Percentiles rank a stretch among this genome's conserved stretches.
These are phyloP conservation scores for Limnanthes douglasii DNA, from an alignment of 345 rosid species.

Conservation along the genomic window DNA sequence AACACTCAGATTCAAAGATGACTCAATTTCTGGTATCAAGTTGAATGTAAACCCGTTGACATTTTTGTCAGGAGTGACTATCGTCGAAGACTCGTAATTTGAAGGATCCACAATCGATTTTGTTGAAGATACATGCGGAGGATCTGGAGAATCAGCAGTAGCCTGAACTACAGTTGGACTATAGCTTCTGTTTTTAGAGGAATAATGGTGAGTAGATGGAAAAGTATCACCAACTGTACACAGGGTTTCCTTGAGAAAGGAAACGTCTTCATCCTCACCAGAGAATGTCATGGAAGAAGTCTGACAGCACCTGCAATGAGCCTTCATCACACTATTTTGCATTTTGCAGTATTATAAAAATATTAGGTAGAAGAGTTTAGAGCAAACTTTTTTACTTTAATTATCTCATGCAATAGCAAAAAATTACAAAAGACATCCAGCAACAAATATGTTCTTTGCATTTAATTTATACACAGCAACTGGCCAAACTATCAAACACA, in stretches of 20 bases:
- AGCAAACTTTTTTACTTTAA: too few relatives aligned
- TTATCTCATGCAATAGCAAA: too few relatives aligned
- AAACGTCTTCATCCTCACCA: conserved; percentile 37
- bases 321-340: conserved; percentile 1
- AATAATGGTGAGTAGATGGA: conserved; percentile 31
- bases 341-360: conserved; percentile 4
- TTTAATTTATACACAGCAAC: background rate
- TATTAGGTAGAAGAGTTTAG: too few relatives aligned
- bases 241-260: conserved; percentile 43
- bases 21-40: conserved; percentile 29
- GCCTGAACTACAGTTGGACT: conserved; percentile 31
- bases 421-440: too few relatives aligned
- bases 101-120: conserved; percentile 16
- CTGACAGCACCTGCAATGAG: conserved; percentile 33
- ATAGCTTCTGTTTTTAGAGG: conserved; percentile 31
- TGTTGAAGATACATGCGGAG: conserved; percentile 20
- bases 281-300: conserved; percentile 18
- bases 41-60: conserved; percentile 12
- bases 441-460: too few relatives aligned
- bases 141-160: conserved; percentile 31
- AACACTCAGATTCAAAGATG: conserved; percentile 39
- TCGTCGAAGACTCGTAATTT: conserved; percentile 13
- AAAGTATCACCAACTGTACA: conserved; percentile 13
- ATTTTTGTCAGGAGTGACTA: conserved; percentile 33
- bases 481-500: background rate